Evolutionary conservation across 768 basidiomycete genomes (phyloP).

Genomic region (Boletus barrowsii): DNA sequence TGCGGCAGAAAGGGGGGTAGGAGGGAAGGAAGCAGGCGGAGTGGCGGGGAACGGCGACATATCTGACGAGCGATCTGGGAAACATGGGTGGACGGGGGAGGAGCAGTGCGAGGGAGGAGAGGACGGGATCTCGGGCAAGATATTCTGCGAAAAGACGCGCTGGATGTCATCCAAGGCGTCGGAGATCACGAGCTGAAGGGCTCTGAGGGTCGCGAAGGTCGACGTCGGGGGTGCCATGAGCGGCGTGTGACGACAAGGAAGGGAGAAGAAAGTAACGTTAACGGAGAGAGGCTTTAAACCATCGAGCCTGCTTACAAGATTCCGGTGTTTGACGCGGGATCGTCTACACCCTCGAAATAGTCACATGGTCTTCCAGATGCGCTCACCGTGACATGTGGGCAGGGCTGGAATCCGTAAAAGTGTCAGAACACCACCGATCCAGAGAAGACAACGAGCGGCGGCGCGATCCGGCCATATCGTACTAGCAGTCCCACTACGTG

Average conservation of each 20-base stretch:
- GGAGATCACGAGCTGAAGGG: conserved; percentile 63
- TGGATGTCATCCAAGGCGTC: conserved; percentile 70
- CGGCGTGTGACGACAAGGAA: conserved; percentile 9
- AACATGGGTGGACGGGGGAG: conserved; percentile 21
- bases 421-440: conserved; percentile 15
- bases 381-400: conserved; percentile 1
- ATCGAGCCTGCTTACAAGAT: neutral
- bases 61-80: conserved; percentile 34
- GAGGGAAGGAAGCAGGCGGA: conserved; percentile 25
- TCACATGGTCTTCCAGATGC: conserved; percentile 12
- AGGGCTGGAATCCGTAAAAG: neutral
- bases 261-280: conserved; percentile 3
- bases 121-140: conserved; percentile 5
- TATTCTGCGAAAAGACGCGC: conserved; percentile 43
- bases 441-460: conserved; percentile 14
- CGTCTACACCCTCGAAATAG: conserved; percentile 13
- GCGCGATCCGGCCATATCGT: conserved; percentile 2
- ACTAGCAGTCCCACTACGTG: too few species aligned
- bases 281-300: conserved; percentile 14
- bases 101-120: conserved; percentile 14
- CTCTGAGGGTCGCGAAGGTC: conserved; percentile 63
- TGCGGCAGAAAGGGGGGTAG: conserved; percentile 30
- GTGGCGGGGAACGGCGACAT: conserved; percentile 21
- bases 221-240: conserved; percentile 35
- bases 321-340: neutral